These are phyloP conservation scores for Scopulariopsis brevicaulis DNA, from an alignment of 2,329 filamentous ascomycete species.

Conservation along the genomic window DNA sequence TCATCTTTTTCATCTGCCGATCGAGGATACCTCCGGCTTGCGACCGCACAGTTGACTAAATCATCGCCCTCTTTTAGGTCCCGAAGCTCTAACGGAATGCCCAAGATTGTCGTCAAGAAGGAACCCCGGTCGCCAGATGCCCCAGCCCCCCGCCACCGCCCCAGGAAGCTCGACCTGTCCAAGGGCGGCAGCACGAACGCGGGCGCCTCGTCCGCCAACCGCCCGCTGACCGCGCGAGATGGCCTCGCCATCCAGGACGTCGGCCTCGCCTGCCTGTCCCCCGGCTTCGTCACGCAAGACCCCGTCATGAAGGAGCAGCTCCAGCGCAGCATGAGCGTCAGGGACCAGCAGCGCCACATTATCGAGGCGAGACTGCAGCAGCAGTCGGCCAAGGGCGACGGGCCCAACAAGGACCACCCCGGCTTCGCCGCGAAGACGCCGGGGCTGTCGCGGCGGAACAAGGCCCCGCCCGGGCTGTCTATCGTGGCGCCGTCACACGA, in stretches of 20 bases:
- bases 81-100: conserved; percentile 43
- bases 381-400: conserved; percentile 69
- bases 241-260: conserved; percentile 81
- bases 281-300: conserved; percentile 91
- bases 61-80: conserved; percentile 15
- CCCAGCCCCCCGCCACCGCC: conserved; percentile 60
- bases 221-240: conserved; percentile 71
- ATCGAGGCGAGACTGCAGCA: conserved; percentile 88
- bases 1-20: neutral
- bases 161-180: conserved; percentile 67
- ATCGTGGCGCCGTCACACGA: conserved; percentile 92
- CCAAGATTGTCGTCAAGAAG: conserved; percentile 92
- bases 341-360: conserved; percentile 88
- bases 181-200: conserved; percentile 39
- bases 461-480: conserved; percentile 77
- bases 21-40: neutral
- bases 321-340: conserved; percentile 83
- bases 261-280: conserved; percentile 86
- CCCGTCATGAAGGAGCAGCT: conserved; percentile 94
- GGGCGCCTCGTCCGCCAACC: conserved; percentile 47
- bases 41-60: conserved; percentile 6
- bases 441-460: conserved; percentile 61
- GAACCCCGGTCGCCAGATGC: conserved; percentile 83
- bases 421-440: conserved; percentile 58
- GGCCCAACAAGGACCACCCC: conserved; percentile 35